Conservation (phyloP, 2,329 filamentous ascomycete species). For the Cladorrhinum sp. region DNA sequence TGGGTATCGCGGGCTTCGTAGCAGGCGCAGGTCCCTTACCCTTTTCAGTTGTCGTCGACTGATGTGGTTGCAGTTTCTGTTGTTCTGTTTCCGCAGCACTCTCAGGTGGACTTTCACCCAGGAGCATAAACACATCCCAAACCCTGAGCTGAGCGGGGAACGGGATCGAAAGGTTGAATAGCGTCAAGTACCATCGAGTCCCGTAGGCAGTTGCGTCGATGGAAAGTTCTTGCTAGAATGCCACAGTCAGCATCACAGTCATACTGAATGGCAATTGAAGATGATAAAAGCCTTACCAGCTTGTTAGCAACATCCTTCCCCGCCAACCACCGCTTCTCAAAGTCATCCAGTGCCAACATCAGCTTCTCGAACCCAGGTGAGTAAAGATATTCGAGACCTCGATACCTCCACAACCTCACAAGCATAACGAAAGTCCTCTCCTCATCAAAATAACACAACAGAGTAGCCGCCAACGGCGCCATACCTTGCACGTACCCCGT, state of each 20-base stretch:
- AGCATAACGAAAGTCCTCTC: constrained; percentile 94
- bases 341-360: constrained; percentile 80
- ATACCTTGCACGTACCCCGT: constrained; percentile 98
- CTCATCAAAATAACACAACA: constrained; percentile 96
- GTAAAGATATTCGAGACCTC: constrained; percentile 83
- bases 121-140: constrained; percentile 96
- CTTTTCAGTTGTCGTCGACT: constrained; percentile 28
- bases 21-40: background rate
- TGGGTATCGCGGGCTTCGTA: constrained; percentile 39
- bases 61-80: constrained; percentile 19
- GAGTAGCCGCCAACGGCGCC: constrained; percentile 86
- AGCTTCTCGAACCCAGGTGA: constrained; percentile 79
- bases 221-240: constrained; percentile 62
- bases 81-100: constrained; percentile 9
- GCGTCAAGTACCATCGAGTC: constrained; percentile 92
- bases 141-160: constrained; percentile 91
- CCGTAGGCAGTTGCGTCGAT: constrained; percentile 92
- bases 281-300: constrained; percentile 64
- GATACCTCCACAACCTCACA: constrained; percentile 86
- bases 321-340: constrained; percentile 77
- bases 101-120: constrained; percentile 67
- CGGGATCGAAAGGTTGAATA: constrained; percentile 96
- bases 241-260: constrained; percentile 17
- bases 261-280: background rate
- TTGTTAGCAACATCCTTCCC: constrained; percentile 74